These are phyloP conservation scores for Aspergillus brasiliensis DNA, from an alignment of 2,329 filamentous ascomycete species.

Conservation along the genomic window DNA sequence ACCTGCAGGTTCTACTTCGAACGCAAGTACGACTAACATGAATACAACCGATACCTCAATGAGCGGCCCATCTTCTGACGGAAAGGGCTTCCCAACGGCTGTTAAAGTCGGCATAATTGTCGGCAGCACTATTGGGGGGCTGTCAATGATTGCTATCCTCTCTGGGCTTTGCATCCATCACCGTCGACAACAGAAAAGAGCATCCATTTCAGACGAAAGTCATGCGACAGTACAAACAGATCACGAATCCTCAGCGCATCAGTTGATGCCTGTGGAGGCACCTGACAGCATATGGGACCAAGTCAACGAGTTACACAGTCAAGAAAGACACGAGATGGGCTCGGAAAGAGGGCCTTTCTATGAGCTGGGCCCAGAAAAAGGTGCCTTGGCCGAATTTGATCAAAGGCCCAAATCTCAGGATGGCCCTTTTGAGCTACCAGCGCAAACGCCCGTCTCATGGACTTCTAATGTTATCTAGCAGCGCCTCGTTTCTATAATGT, in stretches of 20 bases:
- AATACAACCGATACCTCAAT: not conserved
- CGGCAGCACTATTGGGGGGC: not conserved
- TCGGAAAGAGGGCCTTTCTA: not conserved
- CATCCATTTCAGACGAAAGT: not conserved
- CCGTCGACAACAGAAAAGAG: not conserved
- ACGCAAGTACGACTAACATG: not conserved
- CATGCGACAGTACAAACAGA: not conserved
- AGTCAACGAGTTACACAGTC: not conserved
- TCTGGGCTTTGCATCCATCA: not conserved
- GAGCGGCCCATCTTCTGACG: not conserved
- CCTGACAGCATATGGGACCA: not conserved
- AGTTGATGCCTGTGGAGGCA: not conserved
- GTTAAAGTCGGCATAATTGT: not conserved
- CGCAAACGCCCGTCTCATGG: not conserved
- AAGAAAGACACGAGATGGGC: not conserved
- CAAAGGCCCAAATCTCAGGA: not conserved
- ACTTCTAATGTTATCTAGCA: not conserved
- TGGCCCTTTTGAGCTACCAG: not conserved
- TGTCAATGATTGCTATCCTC: not conserved
- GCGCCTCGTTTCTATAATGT: not conserved
- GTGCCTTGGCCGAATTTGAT: not conserved
- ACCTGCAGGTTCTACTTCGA: not conserved
- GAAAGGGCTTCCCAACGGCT: not conserved
- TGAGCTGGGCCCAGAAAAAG: not conserved
- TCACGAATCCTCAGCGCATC: not conserved